Percentiles rank a stretch among this genome's conserved stretches.
Evolutionary conservation across 805 yeast genomes (phyloP).

Genomic region (Zygoascus flipseniorum): DNA sequence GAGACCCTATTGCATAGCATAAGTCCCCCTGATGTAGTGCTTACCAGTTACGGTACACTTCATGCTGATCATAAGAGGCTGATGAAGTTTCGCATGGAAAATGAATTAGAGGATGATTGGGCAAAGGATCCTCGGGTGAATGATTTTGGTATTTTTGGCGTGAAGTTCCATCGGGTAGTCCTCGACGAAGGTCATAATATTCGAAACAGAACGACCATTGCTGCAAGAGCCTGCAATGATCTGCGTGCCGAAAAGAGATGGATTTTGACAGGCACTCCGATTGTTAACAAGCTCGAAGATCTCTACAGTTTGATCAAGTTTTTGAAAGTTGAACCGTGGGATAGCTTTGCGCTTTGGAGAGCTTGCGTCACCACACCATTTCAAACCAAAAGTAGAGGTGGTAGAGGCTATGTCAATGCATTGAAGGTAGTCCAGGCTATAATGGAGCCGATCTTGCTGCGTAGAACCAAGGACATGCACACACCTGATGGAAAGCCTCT

Average conservation of each 20-base stretch:
- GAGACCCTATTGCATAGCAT: constrained; percentile 33
- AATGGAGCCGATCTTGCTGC: constrained; percentile 68
- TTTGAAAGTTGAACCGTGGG: constrained; percentile 82
- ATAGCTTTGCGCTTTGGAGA: constrained; percentile 76
- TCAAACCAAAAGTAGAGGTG: constrained; percentile 41
- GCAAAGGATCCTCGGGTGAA: constrained; percentile 13
- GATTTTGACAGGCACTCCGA: constrained; percentile 91
- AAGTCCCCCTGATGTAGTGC: constrained; percentile 53
- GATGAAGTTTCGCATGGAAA: constrained; percentile 11
- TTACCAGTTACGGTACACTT: constrained; percentile 85
- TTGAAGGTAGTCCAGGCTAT: constrained; percentile 78
- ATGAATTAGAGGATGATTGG: constrained; percentile 3
- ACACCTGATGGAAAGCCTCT: constrained; percentile 63
- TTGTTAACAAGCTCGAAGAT: constrained; percentile 81
- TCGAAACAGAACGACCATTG: constrained; percentile 66
- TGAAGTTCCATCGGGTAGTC: constrained; percentile 66
- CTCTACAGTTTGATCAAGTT: constrained; percentile 69
- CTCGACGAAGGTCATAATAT: constrained; percentile 90
- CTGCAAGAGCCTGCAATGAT: constrained; percentile 69
- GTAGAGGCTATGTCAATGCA: constrained; percentile 51
- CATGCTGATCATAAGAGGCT: constrained; percentile 61
- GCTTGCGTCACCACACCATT: constrained; percentile 78
- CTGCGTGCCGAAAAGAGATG: constrained; percentile 62
- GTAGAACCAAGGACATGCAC: constrained; percentile 83
- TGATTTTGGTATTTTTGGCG: constrained; percentile 52